Conservation (phyloP, 2,329 filamentous ascomycete genomes). For the Trichoderma sp. region DNA sequence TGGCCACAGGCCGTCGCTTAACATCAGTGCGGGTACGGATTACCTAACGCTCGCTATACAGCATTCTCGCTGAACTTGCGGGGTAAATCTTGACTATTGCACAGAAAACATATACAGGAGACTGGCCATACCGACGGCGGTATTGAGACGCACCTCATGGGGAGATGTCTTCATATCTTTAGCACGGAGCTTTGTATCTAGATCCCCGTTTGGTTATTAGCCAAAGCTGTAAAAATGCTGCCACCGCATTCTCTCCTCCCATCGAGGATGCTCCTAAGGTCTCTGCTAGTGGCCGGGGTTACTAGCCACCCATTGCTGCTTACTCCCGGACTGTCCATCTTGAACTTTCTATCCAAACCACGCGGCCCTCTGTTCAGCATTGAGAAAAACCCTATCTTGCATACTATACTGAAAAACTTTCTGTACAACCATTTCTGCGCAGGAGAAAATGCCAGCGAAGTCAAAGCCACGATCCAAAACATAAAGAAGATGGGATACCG, state of each 20-base stretch:
- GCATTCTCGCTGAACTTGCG: not conserved
- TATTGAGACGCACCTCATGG: not conserved
- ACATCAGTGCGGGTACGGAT: not conserved
- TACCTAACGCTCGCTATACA: too few relatives aligned
- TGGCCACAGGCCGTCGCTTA: not conserved
- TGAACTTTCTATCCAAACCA: slow-evolving; percentile 10
- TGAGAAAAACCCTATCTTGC: not conserved
- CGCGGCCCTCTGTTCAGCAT: not conserved
- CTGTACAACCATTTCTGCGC: slow-evolving; percentile 62
- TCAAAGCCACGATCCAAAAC: slow-evolving; percentile 48
- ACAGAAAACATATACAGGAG: not conserved
- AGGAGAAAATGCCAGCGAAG: slow-evolving; percentile 53
- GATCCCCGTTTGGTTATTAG: not conserved
- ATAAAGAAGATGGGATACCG: slow-evolving; percentile 55
- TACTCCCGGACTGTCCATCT: not conserved
- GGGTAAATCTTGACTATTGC: not conserved
- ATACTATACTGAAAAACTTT: slow-evolving; percentile 45
- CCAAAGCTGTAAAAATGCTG: not conserved
- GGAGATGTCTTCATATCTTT: not conserved
- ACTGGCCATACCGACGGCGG: not conserved
- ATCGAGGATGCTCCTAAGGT: slow-evolving; percentile 6
- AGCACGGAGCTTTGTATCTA: not conserved
- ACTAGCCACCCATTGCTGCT: slow-evolving; percentile 18
- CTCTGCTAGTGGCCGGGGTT: slow-evolving; percentile 9
- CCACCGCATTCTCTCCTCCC: slow-evolving; percentile 24